Evolutionary conservation across 495 filamentous ascomycete species (phyloP), one percentile per base, ranked within the genome.

Genomic region (Aspergillus taichungensis): DNA sequence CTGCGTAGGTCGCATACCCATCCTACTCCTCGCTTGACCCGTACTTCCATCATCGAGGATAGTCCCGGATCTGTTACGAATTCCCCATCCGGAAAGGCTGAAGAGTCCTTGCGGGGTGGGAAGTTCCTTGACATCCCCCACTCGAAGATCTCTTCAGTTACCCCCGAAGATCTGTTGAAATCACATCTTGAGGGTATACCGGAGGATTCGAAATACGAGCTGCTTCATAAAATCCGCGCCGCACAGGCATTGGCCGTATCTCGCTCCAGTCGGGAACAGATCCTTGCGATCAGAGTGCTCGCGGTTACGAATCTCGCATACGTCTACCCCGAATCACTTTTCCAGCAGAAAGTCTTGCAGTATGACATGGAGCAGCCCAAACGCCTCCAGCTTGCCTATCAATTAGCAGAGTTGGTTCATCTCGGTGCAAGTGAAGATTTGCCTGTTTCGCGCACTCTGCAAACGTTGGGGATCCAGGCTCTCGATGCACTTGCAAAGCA

Each of bases 221-320:
- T 94, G 14, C 77, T 97, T n/a, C 80, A 87, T 49, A 83, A 84
- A 13, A 61, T 95, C 14, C 84, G 94, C 31, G 77, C 84, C 30
- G 87, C 87, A n/a, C 78, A 84, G 50, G 87, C 85, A 0, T 68
- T 99, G 43, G 66, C 75, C 30, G 72, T 73, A 2, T 83, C 87
- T 3, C 51, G 71, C 28, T 73, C 78, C 37, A 78, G 76, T 34
- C 76, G 89, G 30, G 84, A 87, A 55, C 77, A 85, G 50, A 81
- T 92, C 13, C 72, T 97, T 32, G 79, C 82, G 29, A 80, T 91
- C 40, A 83, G 90, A 14, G 69, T 96, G 13, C 68, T 97, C 37
- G 91, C 94, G 18, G 78, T 96, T 51, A 88, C 87, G 12, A 99
- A 99, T 57, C 65, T 97, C 34, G 88, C 88, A 7, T 96, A 94